These are phyloP conservation scores for Neofusicoccum laricinum DNA, from an alignment of 2,329 filamentous ascomycete species.

Conservation along the genomic window DNA sequence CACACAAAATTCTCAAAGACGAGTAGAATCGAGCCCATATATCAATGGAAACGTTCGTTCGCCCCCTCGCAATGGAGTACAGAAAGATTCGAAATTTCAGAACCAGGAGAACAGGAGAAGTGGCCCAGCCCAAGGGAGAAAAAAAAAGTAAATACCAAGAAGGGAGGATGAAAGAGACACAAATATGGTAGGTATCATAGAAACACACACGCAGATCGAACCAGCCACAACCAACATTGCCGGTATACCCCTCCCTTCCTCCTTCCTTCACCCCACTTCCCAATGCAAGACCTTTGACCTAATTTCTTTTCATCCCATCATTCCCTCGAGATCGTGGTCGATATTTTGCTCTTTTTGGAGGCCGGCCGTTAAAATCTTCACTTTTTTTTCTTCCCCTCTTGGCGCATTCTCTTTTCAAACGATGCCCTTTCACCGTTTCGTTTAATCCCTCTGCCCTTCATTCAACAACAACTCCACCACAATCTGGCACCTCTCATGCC, in stretches of 20 bases:
- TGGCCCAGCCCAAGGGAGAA: background rate
- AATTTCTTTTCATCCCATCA: no score
- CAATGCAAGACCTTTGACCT: background rate
- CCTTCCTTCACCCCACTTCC: background rate
- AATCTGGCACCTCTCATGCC: constrained; percentile 78
- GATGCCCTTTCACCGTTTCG: no score
- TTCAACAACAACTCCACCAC: constrained; percentile 91
- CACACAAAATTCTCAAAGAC: no score
- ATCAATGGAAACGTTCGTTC: no score
- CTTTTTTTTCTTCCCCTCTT: no score
- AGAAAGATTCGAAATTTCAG: background rate
- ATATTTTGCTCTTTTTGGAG: no score
- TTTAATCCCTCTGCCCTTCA: constrained; percentile 54
- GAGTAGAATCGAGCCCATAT: no score
- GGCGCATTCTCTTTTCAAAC: background rate
- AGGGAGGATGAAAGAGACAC: background rate
- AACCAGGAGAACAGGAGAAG: background rate
- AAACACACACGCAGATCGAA: background rate
- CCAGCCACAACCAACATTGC: no score
- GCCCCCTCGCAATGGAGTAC: no score
- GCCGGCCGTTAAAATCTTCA: no score
- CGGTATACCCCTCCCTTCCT: no score
- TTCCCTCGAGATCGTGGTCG: no score
- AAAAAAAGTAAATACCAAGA: background rate
- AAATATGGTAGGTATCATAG: background rate